phyloP scores from a whole-genome alignment of 2,329 filamentous ascomycete genomes.

The Microsporum audouinii region DNA sequence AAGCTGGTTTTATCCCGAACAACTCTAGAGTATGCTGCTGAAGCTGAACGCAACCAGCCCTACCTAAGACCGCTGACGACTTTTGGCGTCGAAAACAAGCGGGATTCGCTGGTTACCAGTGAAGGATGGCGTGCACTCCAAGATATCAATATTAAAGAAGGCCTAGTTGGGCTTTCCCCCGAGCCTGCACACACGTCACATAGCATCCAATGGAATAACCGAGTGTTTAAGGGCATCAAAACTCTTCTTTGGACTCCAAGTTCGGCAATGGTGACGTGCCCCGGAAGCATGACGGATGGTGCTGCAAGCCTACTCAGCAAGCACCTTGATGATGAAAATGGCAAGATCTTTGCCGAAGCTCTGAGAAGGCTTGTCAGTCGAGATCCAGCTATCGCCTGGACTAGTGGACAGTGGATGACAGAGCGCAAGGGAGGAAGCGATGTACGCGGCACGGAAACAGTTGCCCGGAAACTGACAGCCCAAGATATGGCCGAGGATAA shows the following conservation, averaged over 20 bases:
- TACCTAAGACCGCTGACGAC: constrained; percentile 17
- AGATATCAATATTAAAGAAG: constrained; percentile 18
- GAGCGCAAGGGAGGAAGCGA: constrained; percentile 59
- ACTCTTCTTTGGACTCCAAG: constrained; percentile 18
- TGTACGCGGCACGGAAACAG: constrained; percentile 56
- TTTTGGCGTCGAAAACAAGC: constrained; percentile 19
- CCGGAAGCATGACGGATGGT: constrained; percentile 22
- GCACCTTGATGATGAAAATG: constrained; percentile 16
- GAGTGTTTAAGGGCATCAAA: constrained; percentile 19
- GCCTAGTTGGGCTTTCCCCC: constrained; percentile 19
- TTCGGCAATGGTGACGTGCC: constrained; percentile 20
- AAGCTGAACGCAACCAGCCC: constrained; percentile 18
- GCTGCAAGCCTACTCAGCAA: constrained; percentile 18
- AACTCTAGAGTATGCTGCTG: constrained; percentile 14
- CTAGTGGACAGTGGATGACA: constrained; percentile 69
- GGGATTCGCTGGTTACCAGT: constrained; percentile 18
- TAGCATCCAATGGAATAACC: constrained; percentile 14
- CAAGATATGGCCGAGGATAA: constrained; percentile 19
- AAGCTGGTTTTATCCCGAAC: constrained; percentile 15
- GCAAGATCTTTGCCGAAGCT: constrained; percentile 15
- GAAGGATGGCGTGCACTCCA: constrained; percentile 20
- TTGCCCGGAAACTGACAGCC: constrained; percentile 34
- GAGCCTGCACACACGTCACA: constrained; percentile 5
- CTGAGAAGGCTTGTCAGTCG: constrained; percentile 38
- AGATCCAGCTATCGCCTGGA: constrained; percentile 45